A percentile compares a stretch with the other conserved stretches of the same genome.
Conservation (phyloP, 495 filamentous ascomycete genomes). For the Penicillium ochrochloron region DNA sequence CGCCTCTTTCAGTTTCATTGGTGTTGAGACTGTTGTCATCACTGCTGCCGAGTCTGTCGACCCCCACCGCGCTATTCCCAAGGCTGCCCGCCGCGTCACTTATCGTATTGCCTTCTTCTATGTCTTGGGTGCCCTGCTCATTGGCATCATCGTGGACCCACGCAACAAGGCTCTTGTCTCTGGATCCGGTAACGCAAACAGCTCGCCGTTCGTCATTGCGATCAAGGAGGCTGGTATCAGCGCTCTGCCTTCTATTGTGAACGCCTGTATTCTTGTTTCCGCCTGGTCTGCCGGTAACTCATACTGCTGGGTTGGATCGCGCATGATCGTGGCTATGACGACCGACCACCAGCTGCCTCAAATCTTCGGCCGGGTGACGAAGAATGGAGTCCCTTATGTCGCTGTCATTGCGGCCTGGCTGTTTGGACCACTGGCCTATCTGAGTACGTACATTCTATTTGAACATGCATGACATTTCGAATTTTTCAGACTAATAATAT, state of each 20-base stretch:
- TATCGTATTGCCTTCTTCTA: conserved; percentile 89
- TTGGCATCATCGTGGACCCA: conserved; percentile 54
- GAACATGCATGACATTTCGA: not conserved
- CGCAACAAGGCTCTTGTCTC: conserved; percentile 59
- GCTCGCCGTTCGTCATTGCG: conserved; percentile 63
- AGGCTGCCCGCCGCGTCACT: conserved; percentile 81
- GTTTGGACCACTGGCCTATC: conserved; percentile 37
- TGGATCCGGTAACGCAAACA: conserved; percentile 45
- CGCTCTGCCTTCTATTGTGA: conserved; percentile 76
- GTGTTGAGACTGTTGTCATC: conserved; percentile 73
- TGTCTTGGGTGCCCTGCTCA: conserved; percentile 57
- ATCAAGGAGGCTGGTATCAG: conserved; percentile 64
- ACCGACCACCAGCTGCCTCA: conserved; percentile 43
- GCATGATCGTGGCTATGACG: conserved; percentile 45
- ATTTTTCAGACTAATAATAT: conserved; percentile 5
- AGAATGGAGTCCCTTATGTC: conserved; percentile 42
- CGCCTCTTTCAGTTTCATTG: conserved; percentile 58
- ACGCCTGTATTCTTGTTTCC: conserved; percentile 71
- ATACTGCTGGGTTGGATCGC: conserved; percentile 44
- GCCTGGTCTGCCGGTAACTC: conserved; percentile 72
- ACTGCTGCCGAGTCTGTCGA: conserved; percentile 84
- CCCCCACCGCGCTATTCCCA: conserved; percentile 75
- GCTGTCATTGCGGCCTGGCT: conserved; percentile 40
- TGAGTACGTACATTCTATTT: conserved; percentile 31
- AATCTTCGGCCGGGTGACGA: conserved; percentile 38